A percentile compares a stretch with the other conserved stretches of the same genome.
phyloP scores from a whole-genome alignment of 805 yeast species.

The Nakazawaea populi region DNA sequence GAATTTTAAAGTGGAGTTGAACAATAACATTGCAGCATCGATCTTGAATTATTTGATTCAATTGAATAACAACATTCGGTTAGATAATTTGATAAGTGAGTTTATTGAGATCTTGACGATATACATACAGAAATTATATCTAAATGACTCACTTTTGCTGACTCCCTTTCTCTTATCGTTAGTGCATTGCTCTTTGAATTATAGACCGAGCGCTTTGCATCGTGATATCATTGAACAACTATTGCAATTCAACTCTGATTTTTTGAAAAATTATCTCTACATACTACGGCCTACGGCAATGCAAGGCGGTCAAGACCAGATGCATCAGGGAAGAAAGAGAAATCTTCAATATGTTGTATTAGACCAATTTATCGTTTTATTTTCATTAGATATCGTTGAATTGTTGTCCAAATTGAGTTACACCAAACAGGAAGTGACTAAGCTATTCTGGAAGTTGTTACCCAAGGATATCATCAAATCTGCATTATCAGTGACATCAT shows the following conservation, averaged over 20 bases:
- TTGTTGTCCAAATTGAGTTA: slow-evolving; percentile 26
- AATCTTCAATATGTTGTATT: slow-evolving; percentile 41
- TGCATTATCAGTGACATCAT: slow-evolving; percentile 46
- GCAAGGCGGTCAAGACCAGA: slow-evolving; percentile 6
- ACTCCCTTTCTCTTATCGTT: slow-evolving; percentile 59
- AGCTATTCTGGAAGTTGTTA: slow-evolving; percentile 27
- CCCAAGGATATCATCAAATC: slow-evolving; percentile 29
- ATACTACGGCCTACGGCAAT: slow-evolving; percentile 19
- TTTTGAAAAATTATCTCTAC: slow-evolving; percentile 18
- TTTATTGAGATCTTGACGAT: slow-evolving; percentile 29
- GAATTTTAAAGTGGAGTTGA: slow-evolving; percentile 22
- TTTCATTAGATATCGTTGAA: slow-evolving; percentile 54
- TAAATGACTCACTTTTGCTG: slow-evolving; percentile 23
- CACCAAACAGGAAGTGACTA: slow-evolving; percentile 12
- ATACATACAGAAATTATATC: slow-evolving; percentile 20
- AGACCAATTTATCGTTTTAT: slow-evolving; percentile 44
- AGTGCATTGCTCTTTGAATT: slow-evolving; percentile 47
- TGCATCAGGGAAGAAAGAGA: slow-evolving; percentile 15
- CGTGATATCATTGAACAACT: slow-evolving; percentile 27
- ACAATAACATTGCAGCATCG: slow-evolving; percentile 22
- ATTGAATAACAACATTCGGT: slow-evolving; percentile 35
- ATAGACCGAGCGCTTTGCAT: slow-evolving; percentile 57
- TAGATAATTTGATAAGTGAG: slow-evolving; percentile 43
- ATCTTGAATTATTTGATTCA: slow-evolving; percentile 37
- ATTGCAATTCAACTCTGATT: slow-evolving; percentile 20